Evolutionary conservation across 768 basidiomycete genomes (phyloP).

Genomic region (Cyclocybe aegerita): DNA sequence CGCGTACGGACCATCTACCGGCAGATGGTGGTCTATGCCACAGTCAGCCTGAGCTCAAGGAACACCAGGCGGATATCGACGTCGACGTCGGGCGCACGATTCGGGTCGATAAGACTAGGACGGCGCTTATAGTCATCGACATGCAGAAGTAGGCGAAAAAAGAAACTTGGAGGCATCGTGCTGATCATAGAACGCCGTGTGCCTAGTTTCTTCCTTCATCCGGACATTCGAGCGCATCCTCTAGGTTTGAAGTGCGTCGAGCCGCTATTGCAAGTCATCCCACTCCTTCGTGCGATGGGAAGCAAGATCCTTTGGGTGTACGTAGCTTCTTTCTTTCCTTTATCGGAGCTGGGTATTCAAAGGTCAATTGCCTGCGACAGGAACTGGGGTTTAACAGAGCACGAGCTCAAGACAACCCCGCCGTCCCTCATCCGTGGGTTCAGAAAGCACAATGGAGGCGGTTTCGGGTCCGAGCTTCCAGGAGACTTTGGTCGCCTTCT

Average conservation of each 20-base stretch:
- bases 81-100: slow-evolving; percentile 53
- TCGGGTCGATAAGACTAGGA: slow-evolving; percentile 46
- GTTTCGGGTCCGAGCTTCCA: slow-evolving; percentile 56
- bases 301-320: slow-evolving; percentile 68
- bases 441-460: slow-evolving; percentile 43
- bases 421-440: slow-evolving; percentile 59
- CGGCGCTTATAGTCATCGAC: slow-evolving; percentile 64
- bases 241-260: slow-evolving; percentile 58
- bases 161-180: background rate
- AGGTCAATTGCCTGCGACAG: slow-evolving; percentile 26
- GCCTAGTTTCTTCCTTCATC: slow-evolving; percentile 71
- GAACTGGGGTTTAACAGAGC: slow-evolving; percentile 72
- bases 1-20: slow-evolving; percentile 43
- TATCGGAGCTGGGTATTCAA: background rate
- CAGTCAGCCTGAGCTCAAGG: slow-evolving; percentile 21
- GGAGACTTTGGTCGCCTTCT: slow-evolving; percentile 52
- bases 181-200: background rate
- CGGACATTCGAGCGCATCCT: slow-evolving; percentile 52
- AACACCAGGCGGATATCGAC: slow-evolving; percentile 50
- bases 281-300: slow-evolving; percentile 45
- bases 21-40: slow-evolving; percentile 15
- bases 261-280: slow-evolving; percentile 48
- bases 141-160: slow-evolving; percentile 63
- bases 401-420: slow-evolving; percentile 60
- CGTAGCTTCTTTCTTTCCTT: slow-evolving; percentile 13